These are phyloP conservation scores for Diaporthe amygdali DNA, from an alignment of 2,329 filamentous ascomycete genomes.

Conservation along the genomic window DNA sequence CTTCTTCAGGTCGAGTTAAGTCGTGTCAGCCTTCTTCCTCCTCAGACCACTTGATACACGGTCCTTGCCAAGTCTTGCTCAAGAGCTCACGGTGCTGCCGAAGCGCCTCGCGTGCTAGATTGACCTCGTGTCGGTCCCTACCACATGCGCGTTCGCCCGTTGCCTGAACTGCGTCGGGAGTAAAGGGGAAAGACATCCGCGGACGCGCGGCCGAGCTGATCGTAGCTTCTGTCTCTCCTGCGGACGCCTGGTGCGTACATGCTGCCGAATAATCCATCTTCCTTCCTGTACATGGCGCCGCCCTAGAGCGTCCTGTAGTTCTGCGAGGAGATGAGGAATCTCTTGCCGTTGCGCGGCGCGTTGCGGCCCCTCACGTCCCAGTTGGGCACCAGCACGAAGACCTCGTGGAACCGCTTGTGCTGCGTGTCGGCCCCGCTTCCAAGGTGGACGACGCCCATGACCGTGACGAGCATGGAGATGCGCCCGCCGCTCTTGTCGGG, in stretches of 20 bases:
- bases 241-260: background rate
- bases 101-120: background rate
- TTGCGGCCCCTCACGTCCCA: constrained; percentile 62
- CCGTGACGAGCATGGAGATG: constrained; percentile 74
- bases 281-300: background rate
- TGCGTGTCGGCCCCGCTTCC: constrained; percentile 66
- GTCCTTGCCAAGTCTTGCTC: background rate
- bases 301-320: constrained; percentile 66
- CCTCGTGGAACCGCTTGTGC: constrained; percentile 78
- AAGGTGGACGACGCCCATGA: constrained; percentile 75
- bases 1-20: background rate
- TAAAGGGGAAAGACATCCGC: background rate
- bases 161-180: background rate
- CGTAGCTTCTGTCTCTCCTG: background rate
- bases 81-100: background rate
- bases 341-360: constrained; percentile 52
- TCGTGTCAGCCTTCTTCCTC: background rate
- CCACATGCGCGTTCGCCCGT: background rate
- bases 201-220: background rate
- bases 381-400: constrained; percentile 81
- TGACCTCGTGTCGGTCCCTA: background rate
- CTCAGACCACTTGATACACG: background rate
- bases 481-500: constrained; percentile 59
- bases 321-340: constrained; percentile 74
- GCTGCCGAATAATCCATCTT: background rate